These are phyloP conservation scores for Alternaria gansuensis DNA, from an alignment of 2,329 filamentous ascomycete species.

Conservation along the genomic window DNA sequence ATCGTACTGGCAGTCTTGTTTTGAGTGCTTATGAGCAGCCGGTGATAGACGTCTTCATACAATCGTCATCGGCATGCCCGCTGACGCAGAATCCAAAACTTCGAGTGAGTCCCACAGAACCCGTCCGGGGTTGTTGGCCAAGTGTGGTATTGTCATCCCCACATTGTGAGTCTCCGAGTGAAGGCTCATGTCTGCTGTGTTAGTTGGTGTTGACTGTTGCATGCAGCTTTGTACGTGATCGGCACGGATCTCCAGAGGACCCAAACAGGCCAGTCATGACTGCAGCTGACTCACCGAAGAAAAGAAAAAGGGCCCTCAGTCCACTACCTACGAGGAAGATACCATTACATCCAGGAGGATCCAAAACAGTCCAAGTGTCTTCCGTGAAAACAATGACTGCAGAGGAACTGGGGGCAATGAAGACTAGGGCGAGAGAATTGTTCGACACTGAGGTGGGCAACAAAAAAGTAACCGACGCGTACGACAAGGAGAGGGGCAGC, in stretches of 20 bases:
- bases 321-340: conserved; percentile 26
- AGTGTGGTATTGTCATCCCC: conserved; percentile 39
- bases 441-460: conserved; percentile 24
- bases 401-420: neutral
- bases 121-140: conserved; percentile 37
- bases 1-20: conserved; percentile 9
- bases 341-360: conserved; percentile 24
- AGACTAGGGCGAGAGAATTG: neutral
- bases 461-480: conserved; percentile 18
- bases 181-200: neutral
- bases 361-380: conserved; percentile 16
- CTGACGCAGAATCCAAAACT: conserved; percentile 39
- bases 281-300: conserved; percentile 46
- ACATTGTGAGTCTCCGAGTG: conserved; percentile 37
- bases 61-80: conserved; percentile 43
- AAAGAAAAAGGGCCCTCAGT: conserved; percentile 45
- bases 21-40: conserved; percentile 34
- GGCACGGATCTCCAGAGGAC: conserved; percentile 34
- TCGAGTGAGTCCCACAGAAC: conserved; percentile 40
- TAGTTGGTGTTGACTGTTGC: conserved; percentile 11
- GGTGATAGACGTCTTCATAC: conserved; percentile 31
- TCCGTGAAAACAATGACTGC: neutral
- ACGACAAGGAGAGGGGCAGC: conserved; percentile 32
- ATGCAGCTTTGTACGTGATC: conserved; percentile 46
- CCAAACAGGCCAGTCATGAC: conserved; percentile 39